A percentile compares a stretch with the other conserved stretches of the same genome.
Conservation (phyloP, 257 asterid genomes). For the Ehretia macrophylla region DNA sequence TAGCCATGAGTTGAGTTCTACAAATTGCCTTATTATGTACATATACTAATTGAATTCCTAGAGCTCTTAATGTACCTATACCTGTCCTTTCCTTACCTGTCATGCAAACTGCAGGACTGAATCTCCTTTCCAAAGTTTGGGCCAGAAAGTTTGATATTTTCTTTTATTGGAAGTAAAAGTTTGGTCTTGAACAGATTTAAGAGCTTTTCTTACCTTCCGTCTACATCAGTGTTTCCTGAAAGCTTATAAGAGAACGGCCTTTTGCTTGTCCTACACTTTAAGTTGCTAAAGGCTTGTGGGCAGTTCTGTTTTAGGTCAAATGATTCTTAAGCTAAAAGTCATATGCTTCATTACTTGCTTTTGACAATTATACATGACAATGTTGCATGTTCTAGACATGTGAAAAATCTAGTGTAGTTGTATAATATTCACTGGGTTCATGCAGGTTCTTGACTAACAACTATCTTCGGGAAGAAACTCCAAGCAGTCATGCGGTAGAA, state of each 20-base stretch:
- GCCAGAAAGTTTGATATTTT: no score
- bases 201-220: not conserved
- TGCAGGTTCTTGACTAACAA: conserved; percentile 94
- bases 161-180: no score
- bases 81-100: no score
- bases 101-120: no score
- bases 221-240: not conserved
- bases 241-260: not conserved
- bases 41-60: no score
- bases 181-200: not conserved
- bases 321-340: not conserved
- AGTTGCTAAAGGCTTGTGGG: not conserved
- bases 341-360: not conserved
- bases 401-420: not conserved
- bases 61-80: no score
- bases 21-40: no score
- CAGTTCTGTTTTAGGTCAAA: not conserved
- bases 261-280: not conserved
- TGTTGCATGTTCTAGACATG: not conserved
- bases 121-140: no score
- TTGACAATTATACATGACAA: not conserved
- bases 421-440: conserved; percentile 1
- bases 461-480: conserved; percentile 96
- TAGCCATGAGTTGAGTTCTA: not conserved
- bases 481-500: conserved; percentile 94